phyloP scores from a whole-genome alignment of 1,139 yeast species.

The Pichia sp. region DNA sequence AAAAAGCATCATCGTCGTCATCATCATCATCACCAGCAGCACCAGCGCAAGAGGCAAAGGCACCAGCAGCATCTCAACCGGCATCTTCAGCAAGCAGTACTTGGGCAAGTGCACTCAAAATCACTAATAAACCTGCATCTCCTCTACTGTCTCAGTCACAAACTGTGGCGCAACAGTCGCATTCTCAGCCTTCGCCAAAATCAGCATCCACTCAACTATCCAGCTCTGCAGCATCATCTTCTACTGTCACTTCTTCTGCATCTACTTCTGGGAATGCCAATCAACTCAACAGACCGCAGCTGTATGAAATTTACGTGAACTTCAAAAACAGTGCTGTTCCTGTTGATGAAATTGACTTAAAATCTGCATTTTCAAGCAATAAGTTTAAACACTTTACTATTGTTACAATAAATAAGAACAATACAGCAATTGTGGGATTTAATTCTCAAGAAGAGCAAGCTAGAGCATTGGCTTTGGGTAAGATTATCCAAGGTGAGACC shows the following conservation, averaged over 20 bases:
- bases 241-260: not conserved
- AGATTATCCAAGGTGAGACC: constrained; percentile 3
- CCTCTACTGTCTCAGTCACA: not conserved
- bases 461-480: constrained; percentile 5
- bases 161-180: not conserved
- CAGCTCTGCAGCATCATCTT: not conserved
- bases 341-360: constrained; percentile 6
- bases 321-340: constrained; percentile 2
- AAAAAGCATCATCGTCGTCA: not conserved
- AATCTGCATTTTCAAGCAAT: not conserved
- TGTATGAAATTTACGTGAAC: constrained; percentile 7
- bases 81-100: not conserved
- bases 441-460: constrained; percentile 3
- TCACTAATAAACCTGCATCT: not conserved
- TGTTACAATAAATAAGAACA: constrained; percentile 1
- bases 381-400: constrained; percentile 4
- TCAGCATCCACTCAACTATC: not conserved
- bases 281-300: not conserved
- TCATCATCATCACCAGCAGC: not conserved
- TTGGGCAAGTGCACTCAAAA: constrained; percentile 9
- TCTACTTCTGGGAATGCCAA: not conserved
- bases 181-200: not conserved
- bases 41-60: not conserved
- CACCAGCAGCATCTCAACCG: constrained; percentile 1
- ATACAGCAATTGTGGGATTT: constrained; percentile 9